These are phyloP conservation scores for Cercis canadensis DNA, from an alignment of 306 rosid genomes.

Conservation along the genomic window DNA sequence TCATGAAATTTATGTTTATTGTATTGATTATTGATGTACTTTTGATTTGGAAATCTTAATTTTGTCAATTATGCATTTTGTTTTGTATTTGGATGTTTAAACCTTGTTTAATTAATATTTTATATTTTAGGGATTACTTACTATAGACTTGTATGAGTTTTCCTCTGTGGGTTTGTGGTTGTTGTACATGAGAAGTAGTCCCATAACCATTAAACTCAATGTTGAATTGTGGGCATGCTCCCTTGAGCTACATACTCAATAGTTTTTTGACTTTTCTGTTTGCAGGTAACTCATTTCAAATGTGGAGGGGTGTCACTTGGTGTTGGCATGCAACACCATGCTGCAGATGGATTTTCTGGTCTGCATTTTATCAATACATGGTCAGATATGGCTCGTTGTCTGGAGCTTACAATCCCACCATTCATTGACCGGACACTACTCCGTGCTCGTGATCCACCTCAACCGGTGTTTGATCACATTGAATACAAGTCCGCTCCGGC, in stretches of 20 bases:
- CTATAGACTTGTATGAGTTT: no score
- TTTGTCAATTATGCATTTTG: no score
- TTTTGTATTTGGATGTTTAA: no score
- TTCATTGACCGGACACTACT: constrained; percentile 78
- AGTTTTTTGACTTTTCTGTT: background rate
- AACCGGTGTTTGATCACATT: constrained; percentile 70
- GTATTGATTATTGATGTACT: no score
- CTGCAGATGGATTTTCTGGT: constrained; percentile 87
- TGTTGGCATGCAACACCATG: constrained; percentile 91
- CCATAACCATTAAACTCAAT: background rate
- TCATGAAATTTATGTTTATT: no score
- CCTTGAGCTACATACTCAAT: background rate
- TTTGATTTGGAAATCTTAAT: no score
- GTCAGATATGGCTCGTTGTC: constrained; percentile 91
- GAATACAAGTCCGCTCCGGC: constrained; percentile 85
- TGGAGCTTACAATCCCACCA: constrained; percentile 72
- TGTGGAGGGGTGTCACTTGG: constrained; percentile 97
- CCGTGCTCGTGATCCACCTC: constrained; percentile 74
- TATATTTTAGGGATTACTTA: no score
- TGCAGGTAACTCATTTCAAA: constrained; percentile 81
- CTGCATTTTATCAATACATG: constrained; percentile 87
- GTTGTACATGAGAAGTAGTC: no score
- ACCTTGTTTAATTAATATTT: no score
- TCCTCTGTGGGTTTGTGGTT: no score
- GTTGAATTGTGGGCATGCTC: background rate